Evolutionary conservation across 2,329 filamentous ascomycete genomes (phyloP).

Genomic region (Phialocephala subalpina): DNA sequence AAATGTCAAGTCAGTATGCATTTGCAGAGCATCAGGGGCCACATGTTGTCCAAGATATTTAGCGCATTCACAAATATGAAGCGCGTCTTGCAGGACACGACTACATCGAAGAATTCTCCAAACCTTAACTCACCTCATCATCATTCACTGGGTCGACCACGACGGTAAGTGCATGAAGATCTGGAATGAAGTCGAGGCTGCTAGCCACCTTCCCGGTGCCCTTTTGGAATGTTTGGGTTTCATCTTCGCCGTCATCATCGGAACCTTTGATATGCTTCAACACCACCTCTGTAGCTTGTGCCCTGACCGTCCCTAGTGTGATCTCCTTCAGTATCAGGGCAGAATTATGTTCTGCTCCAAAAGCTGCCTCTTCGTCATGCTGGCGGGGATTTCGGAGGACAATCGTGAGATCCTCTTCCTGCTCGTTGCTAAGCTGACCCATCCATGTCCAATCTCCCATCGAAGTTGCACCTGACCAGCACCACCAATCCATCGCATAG

Average conservation of each 20-base stretch:
- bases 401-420: constrained; percentile 11
- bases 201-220: constrained; percentile 9
- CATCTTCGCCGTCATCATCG: constrained; percentile 1
- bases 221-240: constrained; percentile 15
- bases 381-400: not conserved
- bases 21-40: not conserved
- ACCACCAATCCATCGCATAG: constrained; percentile 20
- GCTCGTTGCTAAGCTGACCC: constrained; percentile 8
- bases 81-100: not conserved
- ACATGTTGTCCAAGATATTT: too few relatives aligned
- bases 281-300: constrained; percentile 2
- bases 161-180: constrained; percentile 12
- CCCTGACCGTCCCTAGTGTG: constrained; percentile 14
- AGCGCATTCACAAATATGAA: too few relatives aligned
- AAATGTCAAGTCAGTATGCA: not conserved
- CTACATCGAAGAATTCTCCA: too few relatives aligned
- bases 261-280: constrained; percentile 13
- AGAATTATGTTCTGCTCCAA: not conserved
- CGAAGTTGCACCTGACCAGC: constrained; percentile 13
- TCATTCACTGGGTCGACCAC: not conserved
- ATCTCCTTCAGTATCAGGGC: constrained; percentile 1
- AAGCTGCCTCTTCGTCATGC: not conserved
- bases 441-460: constrained; percentile 16
- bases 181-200: constrained; percentile 15
- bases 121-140: constrained; percentile 7